A percentile compares a stretch with the other conserved stretches of the same genome.
phyloP scores from a whole-genome alignment of 2,329 filamentous ascomycete genomes.

The Magnaporthiopsis poae region DNA sequence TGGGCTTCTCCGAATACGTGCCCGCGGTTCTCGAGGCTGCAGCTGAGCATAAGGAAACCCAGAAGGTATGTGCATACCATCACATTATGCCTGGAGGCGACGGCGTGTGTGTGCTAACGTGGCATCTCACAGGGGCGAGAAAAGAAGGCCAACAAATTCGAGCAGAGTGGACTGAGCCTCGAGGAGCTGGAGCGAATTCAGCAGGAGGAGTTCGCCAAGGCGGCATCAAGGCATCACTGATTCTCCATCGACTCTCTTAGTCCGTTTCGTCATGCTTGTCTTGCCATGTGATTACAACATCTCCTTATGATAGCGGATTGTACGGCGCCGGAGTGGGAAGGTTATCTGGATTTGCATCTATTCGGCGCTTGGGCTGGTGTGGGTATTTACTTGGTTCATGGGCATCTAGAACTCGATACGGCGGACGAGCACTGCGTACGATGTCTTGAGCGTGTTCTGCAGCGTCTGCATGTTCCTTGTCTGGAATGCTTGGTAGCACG shows the following conservation, averaged over 20 bases:
- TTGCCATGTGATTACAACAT: background rate
- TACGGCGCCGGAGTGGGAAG: background rate
- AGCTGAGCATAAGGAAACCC: conserved; percentile 80
- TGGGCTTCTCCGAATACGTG: conserved; percentile 89
- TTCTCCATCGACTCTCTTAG: background rate
- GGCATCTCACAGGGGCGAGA: conserved; percentile 60
- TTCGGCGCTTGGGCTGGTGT: conserved; percentile 7
- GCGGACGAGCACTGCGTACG: background rate
- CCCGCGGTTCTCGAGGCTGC: conserved; percentile 78
- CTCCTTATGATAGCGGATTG: background rate
- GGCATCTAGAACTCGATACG: background rate
- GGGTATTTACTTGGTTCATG: background rate
- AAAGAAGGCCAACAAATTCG: conserved; percentile 95
- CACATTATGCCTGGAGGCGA: conserved; percentile 17
- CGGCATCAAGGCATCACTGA: conserved; percentile 59
- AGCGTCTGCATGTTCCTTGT: too few species aligned
- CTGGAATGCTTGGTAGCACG: background rate
- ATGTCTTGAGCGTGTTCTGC: background rate
- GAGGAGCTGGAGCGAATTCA: conserved; percentile 84
- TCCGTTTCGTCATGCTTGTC: background rate
- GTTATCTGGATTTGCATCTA: conserved; percentile 4
- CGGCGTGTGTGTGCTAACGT: conserved; percentile 46
- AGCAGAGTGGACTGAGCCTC: conserved; percentile 82
- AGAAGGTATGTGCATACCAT: conserved; percentile 57
- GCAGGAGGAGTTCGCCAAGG: conserved; percentile 80